These are phyloP conservation scores for Heliamphora exappendiculata DNA, from an alignment of 148 eudicot species.

Conservation along the genomic window DNA sequence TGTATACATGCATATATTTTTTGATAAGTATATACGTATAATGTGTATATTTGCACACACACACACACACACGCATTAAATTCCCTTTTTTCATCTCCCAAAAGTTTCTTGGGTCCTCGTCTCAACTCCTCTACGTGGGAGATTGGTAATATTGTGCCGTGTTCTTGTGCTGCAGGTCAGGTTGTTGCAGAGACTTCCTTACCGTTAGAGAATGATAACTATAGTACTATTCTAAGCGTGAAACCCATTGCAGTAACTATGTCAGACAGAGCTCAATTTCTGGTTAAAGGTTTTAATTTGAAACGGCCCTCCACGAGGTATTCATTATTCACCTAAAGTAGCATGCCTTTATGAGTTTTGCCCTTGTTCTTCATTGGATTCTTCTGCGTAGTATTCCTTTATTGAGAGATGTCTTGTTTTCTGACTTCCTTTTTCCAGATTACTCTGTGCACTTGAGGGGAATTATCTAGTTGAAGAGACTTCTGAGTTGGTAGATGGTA, in stretches of 20 bases:
- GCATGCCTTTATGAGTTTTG: background rate
- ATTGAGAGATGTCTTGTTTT: background rate
- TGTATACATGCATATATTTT: background rate
- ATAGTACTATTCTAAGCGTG: background rate
- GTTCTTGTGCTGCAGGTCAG: slow-evolving; percentile 1
- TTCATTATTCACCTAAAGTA: background rate
- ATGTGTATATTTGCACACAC: no score
- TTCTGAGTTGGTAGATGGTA: slow-evolving; percentile 5
- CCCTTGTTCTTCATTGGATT: background rate
- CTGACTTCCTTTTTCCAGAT: slow-evolving; percentile 18
- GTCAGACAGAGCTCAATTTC: slow-evolving; percentile 8
- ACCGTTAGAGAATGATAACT: background rate
- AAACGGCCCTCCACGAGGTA: slow-evolving; percentile 4
- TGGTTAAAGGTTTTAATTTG: slow-evolving; percentile 6
- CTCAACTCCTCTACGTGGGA: background rate
- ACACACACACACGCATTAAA: background rate
- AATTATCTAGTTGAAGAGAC: slow-evolving; percentile 9
- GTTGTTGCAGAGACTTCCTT: slow-evolving; percentile 9
- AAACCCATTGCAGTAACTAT: slow-evolving; percentile 9
- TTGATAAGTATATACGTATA: no score
- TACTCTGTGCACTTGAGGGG: slow-evolving; percentile 7
- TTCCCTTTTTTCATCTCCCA: background rate
- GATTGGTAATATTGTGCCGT: background rate
- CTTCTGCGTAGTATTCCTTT: background rate
- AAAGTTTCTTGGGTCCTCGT: background rate